Percentiles rank a stretch among this genome's conserved stretches.
phyloP scores from a whole-genome alignment of 768 basidiomycete species.

The Psilocybe cyanescens region DNA sequence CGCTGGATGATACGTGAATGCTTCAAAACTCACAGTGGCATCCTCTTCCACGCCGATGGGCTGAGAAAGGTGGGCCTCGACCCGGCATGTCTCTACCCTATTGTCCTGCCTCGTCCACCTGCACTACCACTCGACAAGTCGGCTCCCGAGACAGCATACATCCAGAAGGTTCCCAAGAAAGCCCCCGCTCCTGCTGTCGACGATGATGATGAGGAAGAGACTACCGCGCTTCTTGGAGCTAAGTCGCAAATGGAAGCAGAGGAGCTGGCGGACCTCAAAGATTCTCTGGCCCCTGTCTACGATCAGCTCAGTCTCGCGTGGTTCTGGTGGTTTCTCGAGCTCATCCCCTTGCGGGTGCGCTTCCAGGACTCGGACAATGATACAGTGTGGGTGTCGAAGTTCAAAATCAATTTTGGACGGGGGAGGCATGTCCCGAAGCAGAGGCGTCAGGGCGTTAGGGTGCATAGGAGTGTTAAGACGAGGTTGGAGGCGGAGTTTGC shows the following conservation, averaged over 20 bases:
- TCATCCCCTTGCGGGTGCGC: slow-evolving; percentile 32
- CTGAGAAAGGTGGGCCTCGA: slow-evolving; percentile 46
- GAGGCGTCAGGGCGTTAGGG: slow-evolving; percentile 34
- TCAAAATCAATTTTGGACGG: slow-evolving; percentile 36
- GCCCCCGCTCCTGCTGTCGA: not conserved
- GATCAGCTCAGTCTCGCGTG: slow-evolving; percentile 49
- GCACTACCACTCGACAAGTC: slow-evolving; percentile 34
- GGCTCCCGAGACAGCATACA: slow-evolving; percentile 25
- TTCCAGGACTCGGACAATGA: slow-evolving; percentile 30
- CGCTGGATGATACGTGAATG: slow-evolving; percentile 76
- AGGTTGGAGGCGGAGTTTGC: slow-evolving; percentile 52
- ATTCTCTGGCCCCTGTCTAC: slow-evolving; percentile 47
- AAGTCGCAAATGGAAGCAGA: slow-evolving; percentile 29
- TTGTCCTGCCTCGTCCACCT: slow-evolving; percentile 43
- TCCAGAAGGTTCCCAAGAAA: slow-evolving; percentile 35
- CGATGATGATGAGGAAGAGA: slow-evolving; percentile 3
- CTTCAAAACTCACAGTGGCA: slow-evolving; percentile 59
- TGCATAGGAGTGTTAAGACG: slow-evolving; percentile 55
- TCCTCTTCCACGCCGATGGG: slow-evolving; percentile 54
- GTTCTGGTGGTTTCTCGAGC: slow-evolving; percentile 49
- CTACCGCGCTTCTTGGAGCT: not conserved
- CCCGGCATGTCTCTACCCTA: slow-evolving; percentile 35
- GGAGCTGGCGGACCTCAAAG: slow-evolving; percentile 53
- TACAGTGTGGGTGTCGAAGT: not conserved
- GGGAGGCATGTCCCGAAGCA: slow-evolving; percentile 42